phyloP scores from a whole-genome alignment of 139 green algal species.

The Cymbomonas tetramitiformis region DNA sequence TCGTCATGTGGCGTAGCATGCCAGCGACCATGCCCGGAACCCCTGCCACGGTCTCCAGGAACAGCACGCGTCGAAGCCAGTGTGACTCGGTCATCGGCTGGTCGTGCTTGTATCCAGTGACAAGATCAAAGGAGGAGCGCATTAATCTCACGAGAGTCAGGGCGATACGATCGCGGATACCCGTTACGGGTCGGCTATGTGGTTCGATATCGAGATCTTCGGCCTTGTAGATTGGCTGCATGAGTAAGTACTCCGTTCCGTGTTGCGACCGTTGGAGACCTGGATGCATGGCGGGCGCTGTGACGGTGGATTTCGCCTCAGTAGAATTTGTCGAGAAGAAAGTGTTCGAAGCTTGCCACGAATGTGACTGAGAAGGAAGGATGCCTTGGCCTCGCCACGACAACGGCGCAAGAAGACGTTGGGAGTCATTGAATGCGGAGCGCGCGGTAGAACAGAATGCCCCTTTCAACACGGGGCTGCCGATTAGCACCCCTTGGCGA shows the following conservation, averaged over 20 bases:
- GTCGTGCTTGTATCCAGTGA: constrained; percentile 44
- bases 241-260: constrained; percentile 19
- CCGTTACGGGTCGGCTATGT: background rate
- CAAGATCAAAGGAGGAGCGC: constrained; percentile 46
- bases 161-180: constrained; percentile 1
- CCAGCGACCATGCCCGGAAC: constrained; percentile 80
- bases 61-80: constrained; percentile 67
- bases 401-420: too few relatives aligned
- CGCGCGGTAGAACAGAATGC: too few relatives aligned
- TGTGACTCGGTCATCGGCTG: constrained; percentile 46
- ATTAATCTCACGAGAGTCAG: background rate
- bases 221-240: constrained; percentile 3
- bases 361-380: too few relatives aligned
- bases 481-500: too few relatives aligned
- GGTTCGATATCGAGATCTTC: constrained; percentile 19
- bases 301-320: too few relatives aligned
- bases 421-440: too few relatives aligned
- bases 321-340: too few relatives aligned
- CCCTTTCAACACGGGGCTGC: too few relatives aligned
- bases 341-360: too few relatives aligned
- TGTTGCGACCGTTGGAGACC: too few relatives aligned
- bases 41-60: constrained; percentile 80
- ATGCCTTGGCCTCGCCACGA: too few relatives aligned
- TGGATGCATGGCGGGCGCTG: too few relatives aligned
- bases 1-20: constrained; percentile 76